Base-by-base conservation (phyloP, 2,329 filamentous ascomycete genomes). In the Dothidotthia symphoricarpi region DNA sequence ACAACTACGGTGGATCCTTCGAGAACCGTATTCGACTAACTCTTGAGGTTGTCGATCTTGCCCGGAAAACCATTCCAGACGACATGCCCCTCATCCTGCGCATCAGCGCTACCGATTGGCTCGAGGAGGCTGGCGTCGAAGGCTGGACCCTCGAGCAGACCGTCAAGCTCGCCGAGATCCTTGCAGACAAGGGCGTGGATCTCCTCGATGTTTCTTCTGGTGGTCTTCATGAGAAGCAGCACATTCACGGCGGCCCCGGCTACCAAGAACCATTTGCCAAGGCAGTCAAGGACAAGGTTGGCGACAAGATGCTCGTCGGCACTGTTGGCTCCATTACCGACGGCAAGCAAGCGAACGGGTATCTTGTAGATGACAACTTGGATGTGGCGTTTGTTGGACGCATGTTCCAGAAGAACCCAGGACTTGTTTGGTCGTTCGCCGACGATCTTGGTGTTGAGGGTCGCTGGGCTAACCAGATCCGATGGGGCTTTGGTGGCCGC, bases 391-490 rank as follows among this genome's bases (percentile, higher is more conserved):
- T 91, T 13, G 75, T 85, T 1, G 90, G 80, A 0, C 75, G 88
- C 39, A 83, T 85, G 57, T 93, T 93, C 67, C 75, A 94, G 69
- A 81, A 88, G 63, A 88, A 95, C 59, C 86, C 89, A 0, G 82
- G 86, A 41, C 81, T 89, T 60, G 84, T 88, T 7, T 80, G 88
- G 67, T 75, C 78, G 24, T 83, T 80, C 46, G 89, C 87, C 0
- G 77, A 86, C 44, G 78, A 88, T 49, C 70, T 95, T 22, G 81
- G 79, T 8, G 81, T 90, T 3, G 71, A 80, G 41, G 80, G 90
- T 4, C 73, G 83, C 53, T 84, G 83, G 78, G 80, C 88, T 1
- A 80, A 81, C 49, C 88, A 94, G 67, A 81, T 81, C 33, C 66
- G 76, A n/a, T 81, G 77, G 77, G 76, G 75, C 8, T 79, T 80